Evolutionary conservation across 371 early-diverging fungal genomes (phyloP), one percentile per base, ranked within the genome.

Genomic region (Parasitella parasitica): DNA sequence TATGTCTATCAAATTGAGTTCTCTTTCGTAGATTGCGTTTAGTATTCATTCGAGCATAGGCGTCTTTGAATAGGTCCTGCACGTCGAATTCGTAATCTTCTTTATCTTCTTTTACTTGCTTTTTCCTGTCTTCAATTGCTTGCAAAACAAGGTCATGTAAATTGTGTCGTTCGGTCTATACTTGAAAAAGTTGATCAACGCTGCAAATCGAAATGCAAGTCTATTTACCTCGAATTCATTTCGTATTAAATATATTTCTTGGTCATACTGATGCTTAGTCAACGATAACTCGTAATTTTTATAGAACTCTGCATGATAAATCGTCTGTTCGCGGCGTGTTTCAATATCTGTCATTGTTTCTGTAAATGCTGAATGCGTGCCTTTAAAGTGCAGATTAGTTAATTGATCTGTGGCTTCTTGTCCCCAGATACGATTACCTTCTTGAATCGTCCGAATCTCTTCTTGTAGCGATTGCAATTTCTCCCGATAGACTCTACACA

Each of bases 281-380:
- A 69, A 38, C 35, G 65, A 36, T 9, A 69, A 35, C 32, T 72
- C 69, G 50, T 72, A 72, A 20, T 64, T 32, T 43, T 57, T 69
- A 32, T 59, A 72, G 22, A 49, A 43, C 32, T 59, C 62, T 34
- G 72, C 72, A 52, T 65, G 35, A 26, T 64, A 30, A 52, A 72
- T 65, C 22, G 63, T 69, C 51, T 69, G 59, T 59, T 72, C 69
- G 43, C 72, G 63, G 27, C 39, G 27, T 11, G 49, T 28, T 65
- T 72, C 69, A 38, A 72, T 58, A 36, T 72, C 72, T 48, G 62
- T 30, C 27, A 72, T 39, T n/a, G 53, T 58, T 7, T 72, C 69
- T 53, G 59, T 48, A 50, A 69, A 72, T 51, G 57, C 63, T 12
- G 72, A 61, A 59, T 72, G 72, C 37, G 72, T 69, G 26, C 72